These are phyloP conservation scores for Candolleomyces eurysporus DNA, from an alignment of 768 basidiomycete genomes.

Conservation along the genomic window DNA sequence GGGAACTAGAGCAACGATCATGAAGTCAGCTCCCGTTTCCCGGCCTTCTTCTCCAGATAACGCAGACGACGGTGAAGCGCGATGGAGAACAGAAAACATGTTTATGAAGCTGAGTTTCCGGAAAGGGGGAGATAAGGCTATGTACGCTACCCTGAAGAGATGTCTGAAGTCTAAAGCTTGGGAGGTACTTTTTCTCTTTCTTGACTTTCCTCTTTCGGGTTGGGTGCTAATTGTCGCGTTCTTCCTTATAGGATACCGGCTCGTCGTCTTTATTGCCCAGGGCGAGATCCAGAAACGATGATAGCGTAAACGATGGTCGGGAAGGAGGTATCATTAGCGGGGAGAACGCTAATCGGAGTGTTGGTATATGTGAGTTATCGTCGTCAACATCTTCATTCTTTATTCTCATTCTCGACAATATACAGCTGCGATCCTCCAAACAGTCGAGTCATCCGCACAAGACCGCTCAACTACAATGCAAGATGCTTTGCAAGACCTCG, in stretches of 20 bases:
- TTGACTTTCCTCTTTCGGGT: too few relatives aligned
- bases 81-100: slow-evolving; percentile 21
- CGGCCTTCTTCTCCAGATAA: slow-evolving; percentile 53
- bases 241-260: too few relatives aligned
- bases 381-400: too few relatives aligned
- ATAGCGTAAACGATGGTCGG: too few relatives aligned
- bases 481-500: slow-evolving; percentile 82
- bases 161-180: slow-evolving; percentile 71
- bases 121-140: slow-evolving; percentile 82
- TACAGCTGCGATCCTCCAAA: slow-evolving; percentile 79
- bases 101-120: slow-evolving; percentile 87
- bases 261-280: too few relatives aligned
- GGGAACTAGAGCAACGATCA: slow-evolving; percentile 17
- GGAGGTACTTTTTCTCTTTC: slow-evolving; percentile 45
- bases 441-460: slow-evolving; percentile 66
- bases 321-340: not conserved
- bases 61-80: slow-evolving; percentile 32
- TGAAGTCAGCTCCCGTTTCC: slow-evolving; percentile 65
- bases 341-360: slow-evolving; percentile 3
- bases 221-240: too few relatives aligned
- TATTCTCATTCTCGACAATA: too few relatives aligned
- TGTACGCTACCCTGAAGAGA: slow-evolving; percentile 75
- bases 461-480: slow-evolving; percentile 63
- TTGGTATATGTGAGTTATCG: slow-evolving; percentile 12
- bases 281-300: too few relatives aligned